Evolutionary conservation across 176 grass and related monocot species (phyloP), one percentile per base, ranked within the genome.

Genomic region (Eremochloa ophiuroides): DNA sequence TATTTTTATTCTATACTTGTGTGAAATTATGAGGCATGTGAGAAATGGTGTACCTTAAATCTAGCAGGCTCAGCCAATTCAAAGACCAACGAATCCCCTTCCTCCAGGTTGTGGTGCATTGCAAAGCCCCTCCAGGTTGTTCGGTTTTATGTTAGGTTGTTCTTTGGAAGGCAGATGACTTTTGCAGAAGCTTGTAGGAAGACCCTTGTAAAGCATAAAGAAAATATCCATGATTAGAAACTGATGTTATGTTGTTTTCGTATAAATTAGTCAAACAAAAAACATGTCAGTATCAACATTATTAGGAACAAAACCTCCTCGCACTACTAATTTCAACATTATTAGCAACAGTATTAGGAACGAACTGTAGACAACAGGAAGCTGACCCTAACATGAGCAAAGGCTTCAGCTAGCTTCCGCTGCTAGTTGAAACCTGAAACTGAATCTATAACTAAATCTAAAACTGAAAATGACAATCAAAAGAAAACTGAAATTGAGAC

Each of bases 11-110:
- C n/a, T n/a, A n/a, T n/a, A n/a, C n/a, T n/a, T n/a, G n/a, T n/a
- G n/a, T n/a, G n/a, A n/a, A n/a, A n/a, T n/a, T n/a, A n/a, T n/a
- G n/a, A n/a, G n/a, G n/a, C n/a, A n/a, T n/a, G n/a, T n/a, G n/a
- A n/a, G n/a, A n/a, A n/a, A n/a, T n/a, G n/a, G n/a, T n/a, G 9
- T 84, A 99, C 97, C 93, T 96, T 99, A 79, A 99, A 99, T 89
- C 80, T 89, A n/a, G 89, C 85, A 41, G 70, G 91, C 62, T 93
- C 77, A 17, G 35, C 66, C 80, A 99, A 88, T 84, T 99, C 93
- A 80, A 96, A 96, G 26, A 96, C 87, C 80, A 99, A 88, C 29
- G 82, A 86, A 90, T 99, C 97, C 55, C 97, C 89, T 56, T 93
- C 97, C 81, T 99, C 97, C 89, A 99, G 81, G 74, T 85, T 84